phyloP scores from a whole-genome alignment of 805 yeast genomes.

The Ogataea corticis region DNA sequence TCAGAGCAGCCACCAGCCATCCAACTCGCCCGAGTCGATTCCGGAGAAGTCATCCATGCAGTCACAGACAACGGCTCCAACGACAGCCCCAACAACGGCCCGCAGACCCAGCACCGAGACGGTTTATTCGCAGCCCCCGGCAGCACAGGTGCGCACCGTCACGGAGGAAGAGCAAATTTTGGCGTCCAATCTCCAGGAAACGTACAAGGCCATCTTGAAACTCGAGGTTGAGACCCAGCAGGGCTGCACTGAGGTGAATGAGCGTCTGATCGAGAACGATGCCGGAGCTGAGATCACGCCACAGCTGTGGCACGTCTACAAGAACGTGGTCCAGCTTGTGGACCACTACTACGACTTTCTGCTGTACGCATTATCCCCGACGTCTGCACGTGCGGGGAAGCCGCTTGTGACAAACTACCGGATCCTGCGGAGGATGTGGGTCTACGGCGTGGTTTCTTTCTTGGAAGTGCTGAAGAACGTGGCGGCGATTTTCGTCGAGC shows the following conservation, averaged over 20 bases:
- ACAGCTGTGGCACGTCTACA: constrained; percentile 71
- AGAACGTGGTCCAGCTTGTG: constrained; percentile 61
- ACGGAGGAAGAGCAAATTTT: constrained; percentile 64
- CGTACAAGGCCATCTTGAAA: constrained; percentile 67
- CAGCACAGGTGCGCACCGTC: constrained; percentile 25
- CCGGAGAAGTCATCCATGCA: constrained; percentile 12
- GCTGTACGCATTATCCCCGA: constrained; percentile 67
- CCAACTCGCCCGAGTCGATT: constrained; percentile 28
- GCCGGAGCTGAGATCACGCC: constrained; percentile 52
- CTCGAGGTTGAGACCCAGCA: constrained; percentile 70
- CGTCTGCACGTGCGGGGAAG: constrained; percentile 68
- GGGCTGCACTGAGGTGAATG: constrained; percentile 60
- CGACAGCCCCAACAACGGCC: not conserved
- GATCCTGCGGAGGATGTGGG: constrained; percentile 81
- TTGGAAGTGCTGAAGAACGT: constrained; percentile 75
- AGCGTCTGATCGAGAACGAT: constrained; percentile 47
- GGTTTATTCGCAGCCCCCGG: constrained; percentile 24
- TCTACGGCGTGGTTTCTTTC: constrained; percentile 80
- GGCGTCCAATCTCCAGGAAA: constrained; percentile 71
- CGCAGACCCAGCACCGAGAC: constrained; percentile 31
- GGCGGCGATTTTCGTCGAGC: constrained; percentile 67
- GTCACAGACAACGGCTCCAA: constrained; percentile 7
- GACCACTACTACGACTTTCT: constrained; percentile 74
- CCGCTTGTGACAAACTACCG: constrained; percentile 76
- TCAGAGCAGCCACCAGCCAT: constrained; percentile 14